These are phyloP conservation scores for Pseudopyrenochaeta lycopersici DNA, from an alignment of 2,329 filamentous ascomycete genomes.

Conservation along the genomic window DNA sequence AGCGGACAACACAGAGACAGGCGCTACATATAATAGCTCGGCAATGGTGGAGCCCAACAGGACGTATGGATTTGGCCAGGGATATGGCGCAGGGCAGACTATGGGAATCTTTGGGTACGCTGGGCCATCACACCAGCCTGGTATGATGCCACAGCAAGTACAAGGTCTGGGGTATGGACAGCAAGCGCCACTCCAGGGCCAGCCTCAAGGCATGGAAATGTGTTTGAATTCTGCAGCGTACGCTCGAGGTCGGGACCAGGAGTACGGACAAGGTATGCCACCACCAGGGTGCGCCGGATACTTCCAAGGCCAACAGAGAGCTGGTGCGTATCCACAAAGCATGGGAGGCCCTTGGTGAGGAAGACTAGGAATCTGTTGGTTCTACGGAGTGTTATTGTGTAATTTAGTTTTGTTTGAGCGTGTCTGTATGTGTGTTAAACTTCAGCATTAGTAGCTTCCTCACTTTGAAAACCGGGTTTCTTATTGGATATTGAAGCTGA, in stretches of 20 bases:
- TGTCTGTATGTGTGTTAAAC: too few species aligned
- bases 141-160: neutral
- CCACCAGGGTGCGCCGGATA: neutral
- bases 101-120: slow-evolving; percentile 1
- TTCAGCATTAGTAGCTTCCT: too few species aligned
- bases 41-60: slow-evolving; percentile 5
- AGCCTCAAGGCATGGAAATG: slow-evolving; percentile 1
- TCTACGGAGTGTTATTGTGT: too few species aligned
- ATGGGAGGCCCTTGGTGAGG: slow-evolving; percentile 18
- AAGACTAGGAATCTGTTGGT: neutral
- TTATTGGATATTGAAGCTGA: too few species aligned
- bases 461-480: too few species aligned
- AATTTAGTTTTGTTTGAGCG: too few species aligned
- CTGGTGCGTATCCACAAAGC: slow-evolving; percentile 11
- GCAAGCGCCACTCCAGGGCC: slow-evolving; percentile 3
- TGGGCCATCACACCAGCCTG: slow-evolving; percentile 6
- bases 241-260: neutral
- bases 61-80: slow-evolving; percentile 16
- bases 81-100: slow-evolving; percentile 2
- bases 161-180: slow-evolving; percentile 5
- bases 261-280: neutral
- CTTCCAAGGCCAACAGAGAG: neutral
- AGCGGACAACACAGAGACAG: neutral
- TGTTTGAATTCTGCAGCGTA: neutral
- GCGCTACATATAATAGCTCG: neutral